phyloP scores from a whole-genome alignment of 2,329 filamentous ascomycete genomes.

The Verticillium isaacii region DNA sequence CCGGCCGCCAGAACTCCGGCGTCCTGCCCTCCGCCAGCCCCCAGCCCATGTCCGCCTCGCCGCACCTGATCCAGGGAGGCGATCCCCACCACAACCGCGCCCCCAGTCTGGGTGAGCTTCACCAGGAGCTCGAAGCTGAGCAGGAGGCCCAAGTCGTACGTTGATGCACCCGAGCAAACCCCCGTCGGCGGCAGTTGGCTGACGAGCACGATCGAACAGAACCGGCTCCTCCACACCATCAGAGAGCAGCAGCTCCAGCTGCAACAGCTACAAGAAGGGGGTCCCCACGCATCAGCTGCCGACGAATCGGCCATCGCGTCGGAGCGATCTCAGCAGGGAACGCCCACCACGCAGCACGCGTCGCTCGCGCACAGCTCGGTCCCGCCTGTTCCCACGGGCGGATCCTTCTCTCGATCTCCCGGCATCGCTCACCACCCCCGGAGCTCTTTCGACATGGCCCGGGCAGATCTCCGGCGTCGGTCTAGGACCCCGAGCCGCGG shows the following conservation, averaged over 20 bases:
- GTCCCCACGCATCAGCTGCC: constrained; percentile 32
- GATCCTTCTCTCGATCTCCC: constrained; percentile 48
- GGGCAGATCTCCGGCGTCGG: constrained; percentile 49
- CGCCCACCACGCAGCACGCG: constrained; percentile 27
- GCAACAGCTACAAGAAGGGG: constrained; percentile 48
- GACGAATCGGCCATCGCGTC: constrained; percentile 45
- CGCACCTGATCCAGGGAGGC: constrained; percentile 29
- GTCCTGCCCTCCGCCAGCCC: constrained; percentile 33
- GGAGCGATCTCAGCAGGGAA: constrained; percentile 36
- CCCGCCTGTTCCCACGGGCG: constrained; percentile 28
- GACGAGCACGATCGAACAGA: constrained; percentile 36
- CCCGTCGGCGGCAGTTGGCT: background rate
- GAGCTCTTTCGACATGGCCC: constrained; percentile 55
- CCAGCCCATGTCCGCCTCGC: constrained; percentile 42
- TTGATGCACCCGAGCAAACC: constrained; percentile 3
- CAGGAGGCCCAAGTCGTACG: constrained; percentile 72
- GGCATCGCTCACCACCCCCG: constrained; percentile 43
- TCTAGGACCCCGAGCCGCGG: constrained; percentile 56
- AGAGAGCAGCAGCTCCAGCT: constrained; percentile 70
- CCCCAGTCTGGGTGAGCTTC: constrained; percentile 70
- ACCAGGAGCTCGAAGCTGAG: constrained; percentile 75
- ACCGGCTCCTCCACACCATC: constrained; percentile 73
- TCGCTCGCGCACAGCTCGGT: constrained; percentile 35
- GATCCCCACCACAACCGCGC: constrained; percentile 58
- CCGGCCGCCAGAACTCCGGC: constrained; percentile 13